Conservation (phyloP, 768 basidiomycete species). For the Ramaria rubella region DNA sequence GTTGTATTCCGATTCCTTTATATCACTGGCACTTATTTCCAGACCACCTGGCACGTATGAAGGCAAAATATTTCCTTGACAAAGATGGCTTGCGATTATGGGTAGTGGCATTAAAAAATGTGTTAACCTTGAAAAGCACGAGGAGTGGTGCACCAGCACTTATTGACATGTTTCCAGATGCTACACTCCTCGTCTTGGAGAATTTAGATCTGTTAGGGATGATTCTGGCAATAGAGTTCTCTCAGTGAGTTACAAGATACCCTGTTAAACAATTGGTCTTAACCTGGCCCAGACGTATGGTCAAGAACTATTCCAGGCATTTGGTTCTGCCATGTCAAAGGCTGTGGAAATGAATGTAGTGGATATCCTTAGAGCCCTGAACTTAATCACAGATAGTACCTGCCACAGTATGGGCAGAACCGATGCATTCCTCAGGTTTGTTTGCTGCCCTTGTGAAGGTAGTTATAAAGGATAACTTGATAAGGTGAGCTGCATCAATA, state of each 20-base stretch:
- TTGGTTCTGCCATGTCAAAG: constrained; percentile 44
- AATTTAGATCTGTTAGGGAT: constrained; percentile 74
- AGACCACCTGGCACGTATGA: constrained; percentile 13
- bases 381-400: constrained; percentile 62
- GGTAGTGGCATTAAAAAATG: constrained; percentile 63
- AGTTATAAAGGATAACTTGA: constrained; percentile 56
- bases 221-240: constrained; percentile 51
- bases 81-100: constrained; percentile 74
- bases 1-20: constrained; percentile 3
- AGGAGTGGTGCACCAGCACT: constrained; percentile 43
- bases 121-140: constrained; percentile 42
- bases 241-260: constrained; percentile 43
- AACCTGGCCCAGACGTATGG: constrained; percentile 42
- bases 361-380: constrained; percentile 53
- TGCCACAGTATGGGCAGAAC: constrained; percentile 59
- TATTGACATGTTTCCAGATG: constrained; percentile 58
- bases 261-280: not conserved
- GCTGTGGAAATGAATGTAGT: constrained; percentile 52
- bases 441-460: constrained; percentile 56
- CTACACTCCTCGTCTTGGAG: constrained; percentile 49
- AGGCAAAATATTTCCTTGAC: constrained; percentile 68
- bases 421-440: constrained; percentile 67
- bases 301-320: constrained; percentile 51
- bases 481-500: constrained; percentile 41
- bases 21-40: too few species aligned